Evolutionary conservation across 352 stramenopile genomes (phyloP), one percentile per base, ranked within the genome.

Genomic region (Pythium aphanidermatum): DNA sequence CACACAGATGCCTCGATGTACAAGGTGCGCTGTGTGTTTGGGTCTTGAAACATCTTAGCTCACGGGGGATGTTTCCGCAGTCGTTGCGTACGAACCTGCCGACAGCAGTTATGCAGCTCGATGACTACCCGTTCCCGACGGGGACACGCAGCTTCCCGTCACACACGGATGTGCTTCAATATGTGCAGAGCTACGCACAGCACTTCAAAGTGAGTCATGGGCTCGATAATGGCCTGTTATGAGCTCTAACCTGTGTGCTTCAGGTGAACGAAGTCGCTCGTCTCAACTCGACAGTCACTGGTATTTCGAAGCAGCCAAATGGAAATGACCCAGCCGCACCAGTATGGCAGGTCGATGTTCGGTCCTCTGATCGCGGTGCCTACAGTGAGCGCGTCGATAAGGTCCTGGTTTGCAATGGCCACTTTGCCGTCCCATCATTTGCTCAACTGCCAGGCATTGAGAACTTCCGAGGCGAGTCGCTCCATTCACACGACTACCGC

Each of bases 51-150:
- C n/a, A n/a, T n/a, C 25, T 45, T n/a, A 45, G 9, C 4, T 43
- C 19, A 20, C 52, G 37, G 30, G 25, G 2, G 6, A 4, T 51
- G 26, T 25, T 20, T 28, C 4, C 10, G 13, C 23, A 88, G 74
- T 92, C 79, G 9, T 62, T 92, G 40, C 79, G 75, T 37, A 92
- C 79, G 33, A 92, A 92, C 48, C 36, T 92, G 16, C 79, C 79
- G 33, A 89, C 74, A 6, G 52, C 74, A 10, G 80, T 89, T 49
- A 92, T 92, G 79, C 79, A 92, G 43, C 55, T 92, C 24, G 58
- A 69, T 42, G 74, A 74, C 40, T 79, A 88, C 27, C 50, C 72
- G 3, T 92, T 89, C 45, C 62, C 79, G n/a, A 47, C 70, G 1
- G 68, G 51, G 4, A 32, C 67, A 20, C 60, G 61, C 4, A 84